A percentile compares a stretch with the other conserved stretches of the same genome.
These are phyloP conservation scores for Epichloe brachyelytri DNA, from an alignment of 2,329 filamentous ascomycete genomes.

Conservation along the genomic window DNA sequence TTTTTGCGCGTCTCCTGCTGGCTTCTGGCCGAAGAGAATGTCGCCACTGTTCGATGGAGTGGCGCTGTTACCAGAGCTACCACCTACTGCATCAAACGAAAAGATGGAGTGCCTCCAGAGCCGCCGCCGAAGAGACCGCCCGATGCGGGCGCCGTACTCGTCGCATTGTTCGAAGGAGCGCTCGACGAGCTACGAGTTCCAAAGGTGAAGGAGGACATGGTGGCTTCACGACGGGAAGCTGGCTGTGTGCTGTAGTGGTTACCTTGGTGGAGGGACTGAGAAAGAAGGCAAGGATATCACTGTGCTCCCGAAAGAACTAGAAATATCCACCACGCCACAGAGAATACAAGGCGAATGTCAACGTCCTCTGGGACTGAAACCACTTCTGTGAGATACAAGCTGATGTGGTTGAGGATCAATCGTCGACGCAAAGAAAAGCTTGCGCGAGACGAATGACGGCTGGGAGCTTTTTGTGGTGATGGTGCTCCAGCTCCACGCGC, in stretches of 20 bases:
- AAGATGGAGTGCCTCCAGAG: conserved; percentile 18
- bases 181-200: conserved; percentile 20
- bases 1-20: conserved; percentile 15
- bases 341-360: not conserved
- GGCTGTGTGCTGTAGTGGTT: not conserved
- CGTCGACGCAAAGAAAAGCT: conserved; percentile 1
- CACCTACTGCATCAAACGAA: conserved; percentile 25
- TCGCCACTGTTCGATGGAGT: conserved; percentile 17
- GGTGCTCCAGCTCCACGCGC: conserved; percentile 6
- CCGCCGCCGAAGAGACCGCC: conserved; percentile 28
- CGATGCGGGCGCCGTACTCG: conserved; percentile 26
- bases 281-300: not conserved
- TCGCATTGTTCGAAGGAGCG: conserved; percentile 19
- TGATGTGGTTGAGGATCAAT: conserved; percentile 1
- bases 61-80: conserved; percentile 11
- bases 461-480: conserved; percentile 6
- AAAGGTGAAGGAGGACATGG: conserved; percentile 30
- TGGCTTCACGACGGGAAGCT: conserved; percentile 4
- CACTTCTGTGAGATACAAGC: not conserved
- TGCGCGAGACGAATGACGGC: not conserved
- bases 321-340: not conserved
- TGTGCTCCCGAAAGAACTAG: not conserved
- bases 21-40: conserved; percentile 21
- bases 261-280: not conserved
- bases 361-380: not conserved